Conservation (phyloP, 2,329 filamentous ascomycete genomes). For the Colletotrichum ledebouriae region DNA sequence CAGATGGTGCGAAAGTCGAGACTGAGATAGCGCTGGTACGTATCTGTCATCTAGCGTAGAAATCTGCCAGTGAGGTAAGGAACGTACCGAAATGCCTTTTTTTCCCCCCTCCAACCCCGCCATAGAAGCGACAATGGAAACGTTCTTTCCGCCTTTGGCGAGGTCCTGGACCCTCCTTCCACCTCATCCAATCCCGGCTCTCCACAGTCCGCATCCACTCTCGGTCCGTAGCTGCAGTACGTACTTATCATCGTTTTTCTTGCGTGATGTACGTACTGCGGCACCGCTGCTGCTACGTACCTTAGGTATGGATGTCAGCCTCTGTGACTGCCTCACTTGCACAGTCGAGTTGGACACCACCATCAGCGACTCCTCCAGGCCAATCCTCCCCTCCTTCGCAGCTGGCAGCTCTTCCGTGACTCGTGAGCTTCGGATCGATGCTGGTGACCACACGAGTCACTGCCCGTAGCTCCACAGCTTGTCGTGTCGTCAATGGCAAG, state of each 20-base stretch:
- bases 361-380: conserved; percentile 5
- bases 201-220: conserved; percentile 1
- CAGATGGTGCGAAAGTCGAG: background rate
- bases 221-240: background rate
- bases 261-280: too few species aligned
- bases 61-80: background rate
- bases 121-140: conserved; percentile 41
- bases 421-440: background rate
- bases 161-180: conserved; percentile 24
- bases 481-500: conserved; percentile 12
- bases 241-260: background rate
- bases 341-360: conserved; percentile 11
- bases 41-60: background rate
- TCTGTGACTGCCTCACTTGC: background rate
- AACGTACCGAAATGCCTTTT: background rate
- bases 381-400: conserved; percentile 15
- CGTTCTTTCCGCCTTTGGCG: conserved; percentile 41
- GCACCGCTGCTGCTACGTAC: too few species aligned
- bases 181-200: background rate
- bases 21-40: background rate
- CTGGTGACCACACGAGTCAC: conserved; percentile 3
- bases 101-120: background rate
- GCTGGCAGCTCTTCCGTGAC: conserved; percentile 12
- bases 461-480: conserved; percentile 21
- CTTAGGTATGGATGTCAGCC: too few species aligned